These are phyloP conservation scores for Claviceps fusiformis DNA, from an alignment of 2,329 filamentous ascomycete genomes.

Conservation along the genomic window DNA sequence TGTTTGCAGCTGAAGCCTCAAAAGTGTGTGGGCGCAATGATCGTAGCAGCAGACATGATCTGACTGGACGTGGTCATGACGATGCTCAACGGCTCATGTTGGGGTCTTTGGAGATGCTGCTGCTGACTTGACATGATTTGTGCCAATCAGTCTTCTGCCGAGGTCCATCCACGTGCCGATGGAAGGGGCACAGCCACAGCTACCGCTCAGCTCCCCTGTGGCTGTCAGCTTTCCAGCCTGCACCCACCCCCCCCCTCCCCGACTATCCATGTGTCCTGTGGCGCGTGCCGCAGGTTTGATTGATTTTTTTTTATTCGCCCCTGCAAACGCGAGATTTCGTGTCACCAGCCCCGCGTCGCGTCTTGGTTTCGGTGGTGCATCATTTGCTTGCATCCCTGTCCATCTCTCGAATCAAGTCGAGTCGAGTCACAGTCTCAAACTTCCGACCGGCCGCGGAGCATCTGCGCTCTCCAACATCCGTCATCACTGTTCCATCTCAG, in stretches of 20 bases:
- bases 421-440: conserved; percentile 6
- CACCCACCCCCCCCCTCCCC: too few relatives aligned
- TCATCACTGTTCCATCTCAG: background rate
- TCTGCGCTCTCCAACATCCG: background rate
- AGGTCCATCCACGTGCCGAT: background rate
- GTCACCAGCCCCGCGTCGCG: too few relatives aligned
- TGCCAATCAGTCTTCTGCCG: background rate
- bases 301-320: conserved; percentile 10
- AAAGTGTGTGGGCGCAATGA: background rate
- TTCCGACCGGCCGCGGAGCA: conserved; percentile 7
- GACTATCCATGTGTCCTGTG: background rate
- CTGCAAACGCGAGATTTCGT: conserved; percentile 9
- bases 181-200: background rate
- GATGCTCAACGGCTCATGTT: background rate
- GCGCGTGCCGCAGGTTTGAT: conserved; percentile 2
- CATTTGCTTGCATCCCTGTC: too few relatives aligned
- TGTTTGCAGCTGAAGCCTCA: background rate
- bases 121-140: too few relatives aligned
- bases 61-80: background rate
- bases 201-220: background rate
- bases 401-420: background rate
- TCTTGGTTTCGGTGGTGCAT: too few relatives aligned
- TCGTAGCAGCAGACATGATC: background rate
- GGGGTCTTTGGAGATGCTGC: too few relatives aligned
- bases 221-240: background rate